Evolutionary conservation across 2,329 filamentous ascomycete species (phyloP).

Genomic region (Venturia asperata): DNA sequence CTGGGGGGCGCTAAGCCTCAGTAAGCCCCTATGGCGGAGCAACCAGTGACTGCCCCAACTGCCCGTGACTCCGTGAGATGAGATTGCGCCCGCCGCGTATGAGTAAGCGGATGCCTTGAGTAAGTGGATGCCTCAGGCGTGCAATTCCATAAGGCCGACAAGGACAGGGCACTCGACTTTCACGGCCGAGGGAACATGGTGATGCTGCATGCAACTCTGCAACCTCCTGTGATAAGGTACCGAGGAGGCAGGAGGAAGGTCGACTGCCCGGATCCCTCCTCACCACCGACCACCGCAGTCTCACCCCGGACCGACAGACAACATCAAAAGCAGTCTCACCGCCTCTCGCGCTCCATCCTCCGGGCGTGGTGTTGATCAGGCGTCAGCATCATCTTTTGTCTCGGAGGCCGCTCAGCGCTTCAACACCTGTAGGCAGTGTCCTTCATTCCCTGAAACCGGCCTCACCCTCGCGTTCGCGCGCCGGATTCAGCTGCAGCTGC

Average conservation of each 20-base stretch:
- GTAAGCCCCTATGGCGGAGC: not conserved
- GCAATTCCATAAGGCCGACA: too few species aligned
- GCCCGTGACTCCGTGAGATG: too few species aligned
- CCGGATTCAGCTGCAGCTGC: not conserved
- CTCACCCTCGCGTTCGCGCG: not conserved
- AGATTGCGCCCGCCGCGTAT: not conserved
- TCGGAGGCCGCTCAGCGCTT: slow-evolving; percentile 9
- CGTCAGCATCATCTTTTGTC: not conserved
- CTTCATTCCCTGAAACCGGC: not conserved
- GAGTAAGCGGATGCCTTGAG: not conserved
- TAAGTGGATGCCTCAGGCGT: not conserved
- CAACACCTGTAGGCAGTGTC: not conserved
- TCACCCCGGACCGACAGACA: not conserved
- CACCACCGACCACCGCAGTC: too few species aligned
- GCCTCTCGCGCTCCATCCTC: not conserved
- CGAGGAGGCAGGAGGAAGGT: too few species aligned
- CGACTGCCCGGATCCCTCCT: too few species aligned
- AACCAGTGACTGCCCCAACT: too few species aligned
- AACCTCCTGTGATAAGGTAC: too few species aligned
- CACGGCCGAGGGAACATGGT: too few species aligned
- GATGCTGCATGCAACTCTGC: too few species aligned
- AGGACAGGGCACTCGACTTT: too few species aligned
- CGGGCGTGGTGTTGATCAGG: not conserved
- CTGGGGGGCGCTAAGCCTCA: slow-evolving; percentile 5
- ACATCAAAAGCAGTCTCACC: not conserved